These are phyloP conservation scores for Fallopia convolvulus DNA, from an alignment of 148 eudicot genomes.

Conservation along the genomic window DNA sequence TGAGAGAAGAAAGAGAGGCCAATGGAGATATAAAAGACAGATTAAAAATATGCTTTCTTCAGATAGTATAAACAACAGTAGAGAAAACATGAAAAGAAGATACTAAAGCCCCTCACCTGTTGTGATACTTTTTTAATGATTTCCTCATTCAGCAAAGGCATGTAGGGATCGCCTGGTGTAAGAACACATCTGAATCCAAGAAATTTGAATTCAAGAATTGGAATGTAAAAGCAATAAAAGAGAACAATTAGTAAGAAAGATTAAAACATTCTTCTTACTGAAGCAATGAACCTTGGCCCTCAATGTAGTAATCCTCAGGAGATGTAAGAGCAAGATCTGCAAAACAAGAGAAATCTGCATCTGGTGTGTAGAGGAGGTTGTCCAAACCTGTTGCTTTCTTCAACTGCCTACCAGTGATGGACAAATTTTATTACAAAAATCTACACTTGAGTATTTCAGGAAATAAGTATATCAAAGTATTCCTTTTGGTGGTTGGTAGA, in stretches of 20 bases:
- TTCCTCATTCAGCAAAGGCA: conserved; percentile 86
- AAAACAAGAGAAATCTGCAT: conserved; percentile 99
- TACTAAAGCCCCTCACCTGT: conserved; percentile 44
- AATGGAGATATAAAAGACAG: not conserved
- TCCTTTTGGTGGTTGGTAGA: not conserved
- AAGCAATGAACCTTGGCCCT: conserved; percentile 93
- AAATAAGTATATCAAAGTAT: not conserved
- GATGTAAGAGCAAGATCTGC: conserved; percentile 95
- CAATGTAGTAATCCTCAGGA: conserved; percentile 86
- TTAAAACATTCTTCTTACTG: conserved; percentile 46
- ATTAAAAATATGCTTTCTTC: not conserved
- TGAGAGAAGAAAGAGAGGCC: not conserved
- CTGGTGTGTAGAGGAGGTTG: conserved; percentile 93
- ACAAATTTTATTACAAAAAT: not conserved
- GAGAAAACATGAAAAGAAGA: not conserved
- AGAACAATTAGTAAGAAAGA: not conserved
- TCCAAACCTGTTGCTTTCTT: conserved; percentile 78
- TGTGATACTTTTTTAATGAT: conserved; percentile 69
- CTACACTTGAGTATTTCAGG: not conserved
- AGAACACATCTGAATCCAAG: conserved; percentile 82
- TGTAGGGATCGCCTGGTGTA: conserved; percentile 98
- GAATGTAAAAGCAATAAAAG: conserved; percentile 1
- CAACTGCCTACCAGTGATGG: conserved; percentile 43
- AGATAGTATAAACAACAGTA: not conserved
- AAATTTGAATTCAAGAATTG: conserved; percentile 10